Evolutionary conservation across 768 basidiomycete species (phyloP).

Genomic region (Tricholoma terreum): DNA sequence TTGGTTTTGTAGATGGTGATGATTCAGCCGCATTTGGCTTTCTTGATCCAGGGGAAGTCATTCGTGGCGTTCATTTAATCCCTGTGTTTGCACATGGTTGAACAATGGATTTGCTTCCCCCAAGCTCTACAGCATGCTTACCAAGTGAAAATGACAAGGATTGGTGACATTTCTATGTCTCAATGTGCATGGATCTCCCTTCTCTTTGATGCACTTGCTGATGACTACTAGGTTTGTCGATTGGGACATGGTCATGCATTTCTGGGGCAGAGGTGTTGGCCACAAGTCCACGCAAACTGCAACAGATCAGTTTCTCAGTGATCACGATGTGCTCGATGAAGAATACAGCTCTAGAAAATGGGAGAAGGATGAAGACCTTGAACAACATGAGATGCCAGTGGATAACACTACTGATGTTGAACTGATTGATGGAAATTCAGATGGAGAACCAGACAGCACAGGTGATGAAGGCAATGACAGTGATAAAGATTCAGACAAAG

Average conservation of each 20-base stretch:
- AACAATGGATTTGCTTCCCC: not conserved
- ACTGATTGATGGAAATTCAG: not conserved
- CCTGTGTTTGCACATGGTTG: not conserved
- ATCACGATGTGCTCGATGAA: not conserved
- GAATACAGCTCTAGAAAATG: not conserved
- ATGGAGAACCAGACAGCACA: not conserved
- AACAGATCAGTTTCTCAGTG: not conserved
- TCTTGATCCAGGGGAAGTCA: constrained; percentile 36
- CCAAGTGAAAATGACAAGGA: not conserved
- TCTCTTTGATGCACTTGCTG: not conserved
- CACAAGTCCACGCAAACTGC: not conserved
- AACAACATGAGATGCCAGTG: not conserved
- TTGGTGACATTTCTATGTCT: not conserved
- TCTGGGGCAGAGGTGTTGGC: not conserved
- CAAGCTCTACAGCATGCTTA: not conserved
- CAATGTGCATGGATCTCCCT: not conserved
- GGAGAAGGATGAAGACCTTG: not conserved
- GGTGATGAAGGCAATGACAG: not conserved
- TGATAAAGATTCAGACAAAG: not conserved
- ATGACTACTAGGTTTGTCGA: not conserved
- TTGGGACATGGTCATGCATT: not conserved
- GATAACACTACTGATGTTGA: not conserved
- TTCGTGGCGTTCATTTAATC: constrained; percentile 25
- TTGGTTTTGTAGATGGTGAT: constrained; percentile 34
- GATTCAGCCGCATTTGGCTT: constrained; percentile 38